phyloP scores from a whole-genome alignment of 2,329 filamentous ascomycete species.

The Raffaelea deltoideospora region DNA sequence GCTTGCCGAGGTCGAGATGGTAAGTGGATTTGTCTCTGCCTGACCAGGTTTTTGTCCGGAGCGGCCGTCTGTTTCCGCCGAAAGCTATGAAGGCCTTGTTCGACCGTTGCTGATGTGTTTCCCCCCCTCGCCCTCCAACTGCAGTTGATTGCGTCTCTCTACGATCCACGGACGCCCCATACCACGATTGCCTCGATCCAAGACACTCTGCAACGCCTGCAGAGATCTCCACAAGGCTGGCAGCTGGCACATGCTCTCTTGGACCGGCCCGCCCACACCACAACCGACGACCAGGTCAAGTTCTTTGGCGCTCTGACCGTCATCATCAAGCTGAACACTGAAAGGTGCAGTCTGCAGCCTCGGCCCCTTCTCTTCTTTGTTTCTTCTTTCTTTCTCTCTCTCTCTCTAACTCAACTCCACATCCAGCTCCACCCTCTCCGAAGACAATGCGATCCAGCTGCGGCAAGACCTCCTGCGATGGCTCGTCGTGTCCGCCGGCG shows the following conservation, averaged over 20 bases:
- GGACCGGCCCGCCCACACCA: slow-evolving; percentile 18
- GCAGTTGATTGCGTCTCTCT: slow-evolving; percentile 35
- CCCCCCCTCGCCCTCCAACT: not conserved
- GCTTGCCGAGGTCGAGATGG: slow-evolving; percentile 19
- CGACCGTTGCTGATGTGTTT: too few relatives aligned
- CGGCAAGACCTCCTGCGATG: slow-evolving; percentile 46
- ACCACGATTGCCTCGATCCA: slow-evolving; percentile 40
- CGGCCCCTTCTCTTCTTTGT: too few relatives aligned
- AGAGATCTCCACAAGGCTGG: slow-evolving; percentile 74
- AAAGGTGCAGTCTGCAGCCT: too few relatives aligned
- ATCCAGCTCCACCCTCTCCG: slow-evolving; percentile 35
- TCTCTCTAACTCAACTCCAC: not conserved
- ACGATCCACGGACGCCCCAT: slow-evolving; percentile 31
- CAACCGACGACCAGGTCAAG: slow-evolving; percentile 57
- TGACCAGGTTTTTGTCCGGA: too few relatives aligned
- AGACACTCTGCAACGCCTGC: slow-evolving; percentile 61
- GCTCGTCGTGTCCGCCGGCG: slow-evolving; percentile 39
- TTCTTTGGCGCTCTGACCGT: slow-evolving; percentile 92
- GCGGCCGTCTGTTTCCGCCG: too few relatives aligned
- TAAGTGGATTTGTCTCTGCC: slow-evolving; percentile 12
- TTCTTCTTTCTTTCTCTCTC: not conserved
- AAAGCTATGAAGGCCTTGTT: too few relatives aligned
- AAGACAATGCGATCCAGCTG: slow-evolving; percentile 42
- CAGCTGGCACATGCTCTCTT: slow-evolving; percentile 66
- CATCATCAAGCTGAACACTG: slow-evolving; percentile 87